Percentiles rank a stretch among this genome's conserved stretches.
Evolutionary conservation across 352 stramenopile genomes (phyloP).

Genomic region (Peronosclerospora sorghi): DNA sequence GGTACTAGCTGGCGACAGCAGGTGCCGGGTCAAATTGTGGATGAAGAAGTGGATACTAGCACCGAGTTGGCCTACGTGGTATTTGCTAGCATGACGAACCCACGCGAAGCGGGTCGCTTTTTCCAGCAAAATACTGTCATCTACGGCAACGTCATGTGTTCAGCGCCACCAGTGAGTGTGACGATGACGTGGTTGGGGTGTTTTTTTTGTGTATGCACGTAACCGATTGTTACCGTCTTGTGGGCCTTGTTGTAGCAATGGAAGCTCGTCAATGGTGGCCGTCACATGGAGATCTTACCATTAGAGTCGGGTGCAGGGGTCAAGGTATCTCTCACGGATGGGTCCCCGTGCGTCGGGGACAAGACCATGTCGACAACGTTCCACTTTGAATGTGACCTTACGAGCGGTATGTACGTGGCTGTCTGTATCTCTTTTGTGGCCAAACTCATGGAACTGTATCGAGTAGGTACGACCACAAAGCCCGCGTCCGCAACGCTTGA

Average conservation of each 20-base stretch:
- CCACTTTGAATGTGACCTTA: constrained; percentile 61
- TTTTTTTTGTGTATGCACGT: neutral
- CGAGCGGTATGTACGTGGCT: constrained; percentile 26
- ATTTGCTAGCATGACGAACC: constrained; percentile 42
- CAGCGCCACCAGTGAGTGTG: constrained; percentile 40
- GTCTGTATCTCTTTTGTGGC: no score
- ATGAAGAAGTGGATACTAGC: constrained; percentile 39
- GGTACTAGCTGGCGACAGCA: constrained; percentile 37
- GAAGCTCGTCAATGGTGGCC: constrained; percentile 48
- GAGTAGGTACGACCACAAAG: constrained; percentile 35
- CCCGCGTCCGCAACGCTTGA: constrained; percentile 18
- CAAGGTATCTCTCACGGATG: constrained; percentile 39
- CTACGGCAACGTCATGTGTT: constrained; percentile 66
- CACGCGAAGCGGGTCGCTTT: constrained; percentile 44
- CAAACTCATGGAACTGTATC: neutral
- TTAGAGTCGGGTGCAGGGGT: constrained; percentile 46
- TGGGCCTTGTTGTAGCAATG: constrained; percentile 41
- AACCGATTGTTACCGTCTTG: neutral
- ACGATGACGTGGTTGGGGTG: neutral
- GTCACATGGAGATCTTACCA: constrained; percentile 47
- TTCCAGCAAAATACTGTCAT: constrained; percentile 55
- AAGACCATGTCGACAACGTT: constrained; percentile 39
- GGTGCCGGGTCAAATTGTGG: constrained; percentile 45
- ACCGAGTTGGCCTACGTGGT: constrained; percentile 42
- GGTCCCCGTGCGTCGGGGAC: constrained; percentile 39